Percentiles rank a stretch among this genome's conserved stretches.
These are phyloP conservation scores for Chrysoporthe puriensis DNA, from an alignment of 2,329 filamentous ascomycete species.

Conservation along the genomic window DNA sequence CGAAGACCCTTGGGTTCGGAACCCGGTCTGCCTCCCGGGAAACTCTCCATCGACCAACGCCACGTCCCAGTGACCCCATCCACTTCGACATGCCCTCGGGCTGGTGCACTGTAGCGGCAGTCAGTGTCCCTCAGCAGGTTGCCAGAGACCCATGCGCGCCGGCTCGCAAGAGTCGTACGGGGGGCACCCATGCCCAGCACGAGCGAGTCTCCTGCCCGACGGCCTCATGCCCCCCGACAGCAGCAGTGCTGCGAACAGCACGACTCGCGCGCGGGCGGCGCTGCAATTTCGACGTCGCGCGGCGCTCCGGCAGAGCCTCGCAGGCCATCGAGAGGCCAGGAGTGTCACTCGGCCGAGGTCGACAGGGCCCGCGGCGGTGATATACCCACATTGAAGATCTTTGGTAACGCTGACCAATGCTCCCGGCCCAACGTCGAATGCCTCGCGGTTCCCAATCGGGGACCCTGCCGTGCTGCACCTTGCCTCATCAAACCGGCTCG, in stretches of 20 bases:
- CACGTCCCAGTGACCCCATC: neutral
- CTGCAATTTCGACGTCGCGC: neutral
- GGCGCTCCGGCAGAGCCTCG: constrained; percentile 6
- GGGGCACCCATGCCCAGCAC: neutral
- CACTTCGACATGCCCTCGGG: no score
- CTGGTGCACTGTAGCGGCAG: no score
- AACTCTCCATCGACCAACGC: neutral
- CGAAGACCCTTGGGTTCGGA: neutral
- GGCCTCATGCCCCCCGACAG: neutral
- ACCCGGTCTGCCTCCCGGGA: neutral
- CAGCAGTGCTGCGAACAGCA: neutral
- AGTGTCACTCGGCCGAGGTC: neutral
- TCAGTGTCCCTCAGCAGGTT: neutral
- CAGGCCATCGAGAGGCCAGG: neutral
- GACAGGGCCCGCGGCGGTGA: neutral
- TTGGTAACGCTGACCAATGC: constrained; percentile 1
- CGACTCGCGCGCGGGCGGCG: constrained; percentile 3
- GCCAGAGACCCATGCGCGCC: neutral
- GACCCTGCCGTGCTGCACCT: neutral
- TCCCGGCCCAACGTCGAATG: neutral
- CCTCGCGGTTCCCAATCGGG: neutral
- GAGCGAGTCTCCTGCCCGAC: neutral
- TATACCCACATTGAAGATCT: neutral
- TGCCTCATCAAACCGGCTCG: neutral
- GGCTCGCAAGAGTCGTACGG: neutral